phyloP scores from a whole-genome alignment of 106 monocot species.

The Dactylorhiza incarnata region DNA sequence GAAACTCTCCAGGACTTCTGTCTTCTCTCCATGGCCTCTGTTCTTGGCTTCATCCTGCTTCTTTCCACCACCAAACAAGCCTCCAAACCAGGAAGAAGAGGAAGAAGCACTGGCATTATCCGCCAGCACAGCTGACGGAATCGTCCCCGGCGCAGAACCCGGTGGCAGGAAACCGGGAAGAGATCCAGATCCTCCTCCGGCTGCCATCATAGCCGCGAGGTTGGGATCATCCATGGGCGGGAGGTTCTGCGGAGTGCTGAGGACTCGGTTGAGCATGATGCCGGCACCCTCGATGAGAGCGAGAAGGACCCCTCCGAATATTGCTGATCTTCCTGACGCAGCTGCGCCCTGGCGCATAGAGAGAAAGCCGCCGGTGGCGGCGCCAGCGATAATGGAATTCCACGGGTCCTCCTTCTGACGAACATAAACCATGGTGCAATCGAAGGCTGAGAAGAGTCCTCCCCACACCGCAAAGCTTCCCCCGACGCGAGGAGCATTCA shows the following conservation, averaged over 20 bases:
- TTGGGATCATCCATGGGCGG: constrained; percentile 23
- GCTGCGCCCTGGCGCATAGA: constrained; percentile 63
- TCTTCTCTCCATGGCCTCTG: constrained; percentile 1
- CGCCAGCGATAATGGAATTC: constrained; percentile 83
- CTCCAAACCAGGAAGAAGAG: constrained; percentile 18
- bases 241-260: constrained; percentile 14
- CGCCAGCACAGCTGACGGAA: neutral
- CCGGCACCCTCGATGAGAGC: constrained; percentile 23
- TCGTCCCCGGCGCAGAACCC: neutral
- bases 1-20: constrained; percentile 22
- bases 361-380: constrained; percentile 82
- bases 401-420: constrained; percentile 95
- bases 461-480: constrained; percentile 99
- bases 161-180: neutral
- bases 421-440: constrained; percentile 83
- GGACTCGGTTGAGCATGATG: constrained; percentile 23
- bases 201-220: constrained; percentile 9
- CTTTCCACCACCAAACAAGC: constrained; percentile 20
- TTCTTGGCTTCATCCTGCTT: constrained; percentile 9
- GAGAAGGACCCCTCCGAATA: constrained; percentile 23
- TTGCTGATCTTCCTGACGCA: constrained; percentile 29
- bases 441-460: constrained; percentile 81
- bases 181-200: neutral
- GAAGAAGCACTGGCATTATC: constrained; percentile 1
- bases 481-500: constrained; percentile 81